Conservation (phyloP, 352 stramenopile species). For the Phytophthora sojae region DNA sequence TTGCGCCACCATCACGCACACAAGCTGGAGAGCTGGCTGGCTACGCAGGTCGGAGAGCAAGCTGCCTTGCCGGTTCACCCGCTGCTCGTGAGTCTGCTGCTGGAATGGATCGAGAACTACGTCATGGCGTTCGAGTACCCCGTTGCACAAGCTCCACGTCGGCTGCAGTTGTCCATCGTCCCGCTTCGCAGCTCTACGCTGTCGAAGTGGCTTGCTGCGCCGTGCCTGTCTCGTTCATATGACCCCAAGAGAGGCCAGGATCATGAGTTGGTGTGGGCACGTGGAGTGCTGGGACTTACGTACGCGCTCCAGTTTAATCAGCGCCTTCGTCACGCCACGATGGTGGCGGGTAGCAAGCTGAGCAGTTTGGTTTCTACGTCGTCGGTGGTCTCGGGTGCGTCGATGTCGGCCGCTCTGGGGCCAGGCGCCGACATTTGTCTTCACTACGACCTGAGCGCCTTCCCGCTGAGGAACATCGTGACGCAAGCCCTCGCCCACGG, state of each 20-base stretch:
- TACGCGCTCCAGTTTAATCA: conserved; percentile 81
- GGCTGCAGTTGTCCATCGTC: conserved; percentile 69
- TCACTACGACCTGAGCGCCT: conserved; percentile 51
- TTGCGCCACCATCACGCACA: conserved; percentile 64
- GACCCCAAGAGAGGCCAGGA: conserved; percentile 20
- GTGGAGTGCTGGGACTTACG: conserved; percentile 50
- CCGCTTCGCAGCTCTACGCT: conserved; percentile 52
- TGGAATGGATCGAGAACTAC: conserved; percentile 85
- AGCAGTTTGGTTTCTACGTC: conserved; percentile 46
- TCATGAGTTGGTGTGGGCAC: conserved; percentile 41
- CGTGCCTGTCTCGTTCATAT: conserved; percentile 27
- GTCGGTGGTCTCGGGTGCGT: conserved; percentile 32
- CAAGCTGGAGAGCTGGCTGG: conserved; percentile 65
- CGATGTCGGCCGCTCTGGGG: conserved; percentile 35
- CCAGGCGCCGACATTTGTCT: conserved; percentile 58
- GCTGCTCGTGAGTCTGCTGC: conserved; percentile 56
- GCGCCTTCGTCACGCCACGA: conserved; percentile 59
- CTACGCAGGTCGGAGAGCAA: conserved; percentile 48
- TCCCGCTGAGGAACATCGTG: conserved; percentile 62
- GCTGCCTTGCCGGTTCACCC: conserved; percentile 59
- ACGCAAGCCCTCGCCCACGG: conserved; percentile 38
- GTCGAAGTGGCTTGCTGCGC: conserved; percentile 46
- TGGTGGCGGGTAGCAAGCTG: conserved; percentile 62
- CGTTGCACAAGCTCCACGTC: conserved; percentile 55
- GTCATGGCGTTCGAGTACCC: conserved; percentile 80